A percentile compares a stretch with the other conserved stretches of the same genome.
Conservation (phyloP, 2,329 filamentous ascomycete genomes). For the Penicillium frequentans region DNA sequence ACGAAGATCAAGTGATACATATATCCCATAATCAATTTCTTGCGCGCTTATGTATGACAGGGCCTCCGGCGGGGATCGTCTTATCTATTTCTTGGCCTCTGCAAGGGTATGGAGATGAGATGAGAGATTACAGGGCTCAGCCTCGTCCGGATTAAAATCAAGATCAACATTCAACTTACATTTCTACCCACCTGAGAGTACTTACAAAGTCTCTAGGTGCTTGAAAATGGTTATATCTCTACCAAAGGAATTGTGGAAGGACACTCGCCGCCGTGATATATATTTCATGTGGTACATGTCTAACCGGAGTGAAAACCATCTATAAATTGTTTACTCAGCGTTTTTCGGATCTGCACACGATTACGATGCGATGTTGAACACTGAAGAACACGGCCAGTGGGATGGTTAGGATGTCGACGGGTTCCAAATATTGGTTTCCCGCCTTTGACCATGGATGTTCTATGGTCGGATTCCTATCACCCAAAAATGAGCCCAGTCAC, state of each 20-base stretch:
- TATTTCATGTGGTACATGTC: background rate
- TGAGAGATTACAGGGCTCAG: background rate
- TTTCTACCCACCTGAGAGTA: too few species aligned
- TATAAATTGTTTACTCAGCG: background rate
- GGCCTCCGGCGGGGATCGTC: constrained; percentile 5
- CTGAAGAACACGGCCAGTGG: background rate
- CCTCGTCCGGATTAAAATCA: background rate
- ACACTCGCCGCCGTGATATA: background rate
- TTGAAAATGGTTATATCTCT: too few species aligned
- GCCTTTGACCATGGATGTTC: background rate
- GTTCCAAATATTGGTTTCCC: background rate
- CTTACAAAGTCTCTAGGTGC: too few species aligned
- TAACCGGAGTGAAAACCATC: background rate
- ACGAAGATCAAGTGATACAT: background rate
- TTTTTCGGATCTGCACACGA: background rate
- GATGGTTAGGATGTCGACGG: background rate
- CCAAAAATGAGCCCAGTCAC: background rate
- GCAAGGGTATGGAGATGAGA: background rate
- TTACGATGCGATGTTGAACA: background rate
- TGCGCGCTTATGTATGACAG: background rate
- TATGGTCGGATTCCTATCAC: background rate
- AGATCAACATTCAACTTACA: background rate
- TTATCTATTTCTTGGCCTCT: background rate
- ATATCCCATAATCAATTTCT: background rate
- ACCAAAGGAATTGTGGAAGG: too few species aligned